These are phyloP conservation scores for Ustilago vetiveriae DNA, from an alignment of 1,284 basidiomycete species.

Conservation along the genomic window DNA sequence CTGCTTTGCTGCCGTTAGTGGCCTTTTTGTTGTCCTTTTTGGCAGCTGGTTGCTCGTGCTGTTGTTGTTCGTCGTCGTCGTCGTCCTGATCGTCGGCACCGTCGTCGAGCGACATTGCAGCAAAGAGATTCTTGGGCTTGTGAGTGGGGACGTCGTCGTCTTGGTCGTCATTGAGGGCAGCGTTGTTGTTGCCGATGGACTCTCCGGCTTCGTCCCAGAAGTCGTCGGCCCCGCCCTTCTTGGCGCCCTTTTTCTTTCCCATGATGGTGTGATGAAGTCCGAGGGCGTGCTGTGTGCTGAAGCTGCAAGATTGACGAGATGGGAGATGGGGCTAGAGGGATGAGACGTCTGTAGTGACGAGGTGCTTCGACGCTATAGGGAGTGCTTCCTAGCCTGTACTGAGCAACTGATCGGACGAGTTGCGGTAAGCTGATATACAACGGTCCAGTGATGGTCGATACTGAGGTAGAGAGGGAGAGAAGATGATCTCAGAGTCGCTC, in stretches of 20 bases:
- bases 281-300: slow-evolving; percentile 1
- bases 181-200: slow-evolving; percentile 39
- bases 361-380: slow-evolving; percentile 1
- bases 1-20: slow-evolving; percentile 22
- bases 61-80: slow-evolving; percentile 12
- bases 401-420: too few species aligned
- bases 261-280: slow-evolving; percentile 31
- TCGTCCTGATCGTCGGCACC: slow-evolving; percentile 26
- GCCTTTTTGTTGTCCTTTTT: slow-evolving; percentile 38
- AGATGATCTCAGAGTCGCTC: too few species aligned
- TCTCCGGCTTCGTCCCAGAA: slow-evolving; percentile 61
- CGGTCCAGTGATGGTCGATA: too few species aligned
- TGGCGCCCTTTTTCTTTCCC: slow-evolving; percentile 63
- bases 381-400: slow-evolving; percentile 3
- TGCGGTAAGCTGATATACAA: too few species aligned
- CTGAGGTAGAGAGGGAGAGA: too few species aligned
- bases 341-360: slow-evolving; percentile 6
- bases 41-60: slow-evolving; percentile 14
- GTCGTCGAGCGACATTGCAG: slow-evolving; percentile 46
- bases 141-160: slow-evolving; percentile 16
- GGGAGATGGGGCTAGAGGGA: not conserved
- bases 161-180: slow-evolving; percentile 7
- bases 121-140: slow-evolving; percentile 41
- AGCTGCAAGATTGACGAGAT: not conserved
- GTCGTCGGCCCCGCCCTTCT: slow-evolving; percentile 58